A percentile compares a stretch with the other conserved stretches of the same genome.
Conservation (phyloP, 306 rosid genomes). For the Coriaria nepalensis region DNA sequence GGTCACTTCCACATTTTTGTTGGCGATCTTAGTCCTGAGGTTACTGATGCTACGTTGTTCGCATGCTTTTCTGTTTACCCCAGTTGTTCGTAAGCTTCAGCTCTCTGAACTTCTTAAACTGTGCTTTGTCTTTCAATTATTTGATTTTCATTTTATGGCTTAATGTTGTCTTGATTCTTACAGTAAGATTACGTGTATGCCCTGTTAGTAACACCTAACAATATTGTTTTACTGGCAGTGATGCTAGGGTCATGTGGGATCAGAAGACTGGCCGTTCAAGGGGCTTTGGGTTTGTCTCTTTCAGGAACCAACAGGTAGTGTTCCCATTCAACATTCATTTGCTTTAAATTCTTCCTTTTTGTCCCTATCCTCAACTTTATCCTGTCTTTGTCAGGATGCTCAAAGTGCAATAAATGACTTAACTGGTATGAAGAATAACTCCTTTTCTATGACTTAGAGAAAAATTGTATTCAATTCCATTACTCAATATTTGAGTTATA, state of each 20-base stretch:
- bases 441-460: not conserved
- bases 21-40: slow-evolving; percentile 98
- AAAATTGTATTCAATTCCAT: no score
- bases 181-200: not conserved
- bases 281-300: slow-evolving; percentile 98
- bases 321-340: not conserved
- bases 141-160: no score
- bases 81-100: slow-evolving; percentile 93
- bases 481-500: no score
- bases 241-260: slow-evolving; percentile 99
- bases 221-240: slow-evolving; percentile 34
- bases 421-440: slow-evolving; percentile 51
- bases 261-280: slow-evolving; percentile 96
- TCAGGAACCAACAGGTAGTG: slow-evolving; percentile 73
- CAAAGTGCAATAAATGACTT: slow-evolving; percentile 92
- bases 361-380: slow-evolving; percentile 2
- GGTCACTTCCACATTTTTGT: slow-evolving; percentile 95
- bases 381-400: slow-evolving; percentile 57
- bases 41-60: slow-evolving; percentile 89
- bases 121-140: not conserved
- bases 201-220: not conserved
- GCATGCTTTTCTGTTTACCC: slow-evolving; percentile 88
- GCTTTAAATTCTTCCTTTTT: not conserved
- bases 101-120: slow-evolving; percentile 10
- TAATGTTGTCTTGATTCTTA: slow-evolving; percentile 2